These are phyloP conservation scores for Blastobotrys arbuscula DNA, from an alignment of 1,139 yeast genomes.

Conservation along the genomic window DNA sequence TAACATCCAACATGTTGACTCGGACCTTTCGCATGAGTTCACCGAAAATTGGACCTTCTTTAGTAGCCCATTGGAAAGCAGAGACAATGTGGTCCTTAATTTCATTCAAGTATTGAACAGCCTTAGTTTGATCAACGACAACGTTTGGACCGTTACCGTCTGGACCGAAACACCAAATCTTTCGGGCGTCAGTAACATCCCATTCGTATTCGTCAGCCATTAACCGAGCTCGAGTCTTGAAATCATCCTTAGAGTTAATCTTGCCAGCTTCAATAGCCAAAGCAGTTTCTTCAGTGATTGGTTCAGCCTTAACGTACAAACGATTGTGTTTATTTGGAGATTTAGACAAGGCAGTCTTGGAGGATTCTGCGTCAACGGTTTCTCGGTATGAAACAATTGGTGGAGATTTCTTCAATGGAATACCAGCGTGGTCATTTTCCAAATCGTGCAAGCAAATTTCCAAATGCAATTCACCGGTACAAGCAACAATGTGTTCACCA, in stretches of 20 bases:
- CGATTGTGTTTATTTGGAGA: conserved; percentile 99
- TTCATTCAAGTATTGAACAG: conserved; percentile 98
- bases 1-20: conserved; percentile 97
- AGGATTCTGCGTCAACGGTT: conserved; percentile 90
- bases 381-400: conserved; percentile 99
- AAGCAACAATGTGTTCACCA: conserved; percentile 99
- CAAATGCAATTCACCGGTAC: conserved; percentile 99
- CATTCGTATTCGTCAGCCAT: conserved; percentile 99
- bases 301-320: conserved; percentile 96
- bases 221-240: conserved; percentile 98
- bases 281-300: conserved; percentile 89
- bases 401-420: conserved; percentile 95
- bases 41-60: conserved; percentile 99
- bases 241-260: conserved; percentile 93
- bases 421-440: conserved; percentile 99
- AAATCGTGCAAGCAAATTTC: conserved; percentile 96
- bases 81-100: conserved; percentile 99
- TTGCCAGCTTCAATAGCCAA: conserved; percentile 89
- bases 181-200: conserved; percentile 99
- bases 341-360: conserved; percentile 95
- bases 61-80: conserved; percentile 99
- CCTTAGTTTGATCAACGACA: conserved; percentile 99
- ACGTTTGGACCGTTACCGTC: conserved; percentile 98
- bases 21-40: conserved; percentile 95
- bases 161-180: conserved; percentile 99